Evolutionary conservation across 257 asterid species (phyloP), one percentile per base, ranked within the genome.

Genomic region (Solanum pennellii): DNA sequence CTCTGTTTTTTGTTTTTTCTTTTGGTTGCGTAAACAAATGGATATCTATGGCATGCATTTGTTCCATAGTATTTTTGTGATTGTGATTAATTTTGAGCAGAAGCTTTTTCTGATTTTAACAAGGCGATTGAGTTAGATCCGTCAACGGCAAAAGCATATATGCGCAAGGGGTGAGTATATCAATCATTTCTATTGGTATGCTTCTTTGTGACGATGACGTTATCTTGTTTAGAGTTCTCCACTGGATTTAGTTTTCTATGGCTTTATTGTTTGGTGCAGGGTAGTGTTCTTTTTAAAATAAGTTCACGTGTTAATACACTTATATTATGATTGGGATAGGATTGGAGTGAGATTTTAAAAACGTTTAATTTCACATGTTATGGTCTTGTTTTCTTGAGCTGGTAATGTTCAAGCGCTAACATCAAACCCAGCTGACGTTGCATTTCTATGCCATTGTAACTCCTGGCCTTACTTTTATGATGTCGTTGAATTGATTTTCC

Each of bases 141-240:
- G 84, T 91, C 94, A 12, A 88, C 89, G 92, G 92, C 93, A 42
- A 95, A 93, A 92, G 98, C 98, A n/a, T 97, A 94, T 89, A 89
- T 94, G 82, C 98, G 97, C 47, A 95, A 97, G 90, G 98, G 96
- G 99, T 97, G 92, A 95, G 98, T 92, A 11, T 80, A 75, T 29
- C 35, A 29, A 47, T 31, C 44, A 41, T 80, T 45, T 80, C 69
- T 45, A 29, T 86, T 42, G 42, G 37, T 21, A 37, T 37, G 9
- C 49, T 45, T 52, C 21, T 35, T 20, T 44, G 27, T 25, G 59
- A 66, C 20, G 27, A 14, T 59, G 21, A 25, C 6, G 20, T 74
- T 18, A 42, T 75, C 25, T 82, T 31, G 62, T 41, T 35, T 56
- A 45, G 9, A 12, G 7, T 21, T 74, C 29, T 44, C 29, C 59